Evolutionary conservation across 2,329 filamentous ascomycete genomes (phyloP).

Genomic region (Fusarium azukiicola): DNA sequence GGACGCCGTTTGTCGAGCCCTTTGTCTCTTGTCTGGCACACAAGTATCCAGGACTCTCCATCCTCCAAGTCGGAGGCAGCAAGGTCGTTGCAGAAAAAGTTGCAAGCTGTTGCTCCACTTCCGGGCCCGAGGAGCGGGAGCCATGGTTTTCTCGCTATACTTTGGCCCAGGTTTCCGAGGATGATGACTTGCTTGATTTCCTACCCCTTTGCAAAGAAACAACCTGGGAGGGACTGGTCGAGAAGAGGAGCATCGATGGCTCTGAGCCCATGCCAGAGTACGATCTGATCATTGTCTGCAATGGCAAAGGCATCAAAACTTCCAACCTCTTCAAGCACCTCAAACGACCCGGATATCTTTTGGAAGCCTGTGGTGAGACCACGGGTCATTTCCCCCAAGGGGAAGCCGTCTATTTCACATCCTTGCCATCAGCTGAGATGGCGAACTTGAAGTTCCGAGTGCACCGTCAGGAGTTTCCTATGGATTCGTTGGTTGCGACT

Average conservation of each 20-base stretch:
- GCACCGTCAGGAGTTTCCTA: background rate
- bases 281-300: constrained; percentile 58
- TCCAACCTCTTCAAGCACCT: constrained; percentile 50
- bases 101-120: constrained; percentile 52
- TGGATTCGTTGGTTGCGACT: background rate
- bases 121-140: background rate
- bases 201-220: constrained; percentile 38
- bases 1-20: constrained; percentile 45
- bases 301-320: constrained; percentile 37
- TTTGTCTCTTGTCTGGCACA: constrained; percentile 62
- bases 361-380: constrained; percentile 38
- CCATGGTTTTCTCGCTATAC: constrained; percentile 62
- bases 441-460: constrained; percentile 28
- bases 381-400: background rate
- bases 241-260: constrained; percentile 50
- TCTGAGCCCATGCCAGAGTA: constrained; percentile 55
- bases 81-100: constrained; percentile 45
- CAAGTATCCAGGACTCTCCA: constrained; percentile 62
- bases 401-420: constrained; percentile 19
- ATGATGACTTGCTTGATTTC: constrained; percentile 24
- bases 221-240: constrained; percentile 52
- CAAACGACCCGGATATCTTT: constrained; percentile 54
- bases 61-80: constrained; percentile 64
- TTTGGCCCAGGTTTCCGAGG: constrained; percentile 46
- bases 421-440: background rate